Evolutionary conservation across 1,284 basidiomycete species (phyloP).

Genomic region (Pseudozyma sp.): DNA sequence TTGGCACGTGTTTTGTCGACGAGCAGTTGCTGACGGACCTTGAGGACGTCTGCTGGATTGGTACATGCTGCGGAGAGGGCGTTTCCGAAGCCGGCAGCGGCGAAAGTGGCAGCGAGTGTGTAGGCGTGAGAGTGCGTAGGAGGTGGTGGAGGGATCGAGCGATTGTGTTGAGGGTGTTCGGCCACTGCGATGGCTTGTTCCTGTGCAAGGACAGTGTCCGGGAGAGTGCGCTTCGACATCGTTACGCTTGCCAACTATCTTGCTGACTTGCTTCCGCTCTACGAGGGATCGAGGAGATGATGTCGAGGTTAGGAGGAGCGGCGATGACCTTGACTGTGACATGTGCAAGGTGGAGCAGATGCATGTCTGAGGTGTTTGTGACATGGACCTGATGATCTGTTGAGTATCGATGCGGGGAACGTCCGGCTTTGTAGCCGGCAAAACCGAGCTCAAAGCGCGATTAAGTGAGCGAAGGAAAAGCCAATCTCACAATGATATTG

Average conservation of each 20-base stretch:
- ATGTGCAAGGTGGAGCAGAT: neutral
- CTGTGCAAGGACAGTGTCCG: constrained; percentile 21
- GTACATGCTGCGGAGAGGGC: constrained; percentile 53
- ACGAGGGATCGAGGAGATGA: neutral
- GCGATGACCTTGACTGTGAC: neutral
- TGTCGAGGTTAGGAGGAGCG: neutral
- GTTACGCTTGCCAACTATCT: neutral
- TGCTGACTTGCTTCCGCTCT: neutral
- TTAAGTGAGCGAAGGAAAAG: neutral
- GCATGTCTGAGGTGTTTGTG: too few species aligned
- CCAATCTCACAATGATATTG: neutral
- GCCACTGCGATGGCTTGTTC: constrained; percentile 38
- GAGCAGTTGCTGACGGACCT: constrained; percentile 59
- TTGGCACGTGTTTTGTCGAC: constrained; percentile 34
- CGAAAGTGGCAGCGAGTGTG: constrained; percentile 46
- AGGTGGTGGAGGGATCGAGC: constrained; percentile 3
- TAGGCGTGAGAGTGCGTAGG: constrained; percentile 18
- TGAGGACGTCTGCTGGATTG: constrained; percentile 59
- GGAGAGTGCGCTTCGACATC: constrained; percentile 14
- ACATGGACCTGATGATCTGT: too few species aligned
- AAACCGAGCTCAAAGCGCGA: constrained; percentile 5
- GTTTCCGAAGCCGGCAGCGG: constrained; percentile 54
- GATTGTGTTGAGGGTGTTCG: constrained; percentile 40
- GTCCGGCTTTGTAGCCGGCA: constrained; percentile 34
- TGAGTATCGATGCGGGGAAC: neutral